Percentiles rank a stretch among this genome's conserved stretches.
phyloP scores from a whole-genome alignment of 129 eudicot genomes.

The Erigeron canadensis region DNA sequence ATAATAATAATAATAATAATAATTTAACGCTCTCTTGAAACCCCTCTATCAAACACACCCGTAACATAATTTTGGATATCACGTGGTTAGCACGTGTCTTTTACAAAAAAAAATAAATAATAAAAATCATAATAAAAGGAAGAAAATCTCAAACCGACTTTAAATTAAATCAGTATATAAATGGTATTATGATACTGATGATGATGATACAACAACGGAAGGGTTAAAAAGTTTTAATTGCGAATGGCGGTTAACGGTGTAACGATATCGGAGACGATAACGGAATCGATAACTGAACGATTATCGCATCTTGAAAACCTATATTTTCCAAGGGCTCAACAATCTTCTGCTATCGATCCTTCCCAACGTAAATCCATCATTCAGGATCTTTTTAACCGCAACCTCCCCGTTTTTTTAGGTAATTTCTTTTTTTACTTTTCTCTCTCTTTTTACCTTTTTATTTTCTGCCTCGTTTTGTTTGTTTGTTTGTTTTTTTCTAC shows the following conservation, averaged over 20 bases:
- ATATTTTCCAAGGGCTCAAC: slow-evolving; percentile 81
- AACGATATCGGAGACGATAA: not conserved
- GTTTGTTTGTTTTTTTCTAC: not conserved
- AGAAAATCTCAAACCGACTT: too few species aligned
- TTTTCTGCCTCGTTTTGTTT: not conserved
- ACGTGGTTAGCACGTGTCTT: not conserved
- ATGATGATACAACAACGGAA: too few species aligned
- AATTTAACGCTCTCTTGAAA: too few species aligned
- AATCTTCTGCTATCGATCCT: slow-evolving; percentile 59
- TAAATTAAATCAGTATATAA: too few species aligned
- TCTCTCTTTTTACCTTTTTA: not conserved
- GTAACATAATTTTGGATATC: not conserved
- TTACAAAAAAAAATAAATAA: too few species aligned
- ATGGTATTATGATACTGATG: too few species aligned
- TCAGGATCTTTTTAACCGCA: slow-evolving; percentile 71
- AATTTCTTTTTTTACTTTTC: not conserved
- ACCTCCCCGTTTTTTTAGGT: slow-evolving; percentile 91
- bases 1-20: too few species aligned
- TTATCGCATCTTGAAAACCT: slow-evolving; percentile 66
- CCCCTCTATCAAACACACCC: too few species aligned
- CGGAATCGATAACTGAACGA: slow-evolving; percentile 64
- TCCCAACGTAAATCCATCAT: slow-evolving; percentile 80
- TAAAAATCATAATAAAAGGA: too few species aligned
- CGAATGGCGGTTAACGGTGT: slow-evolving; percentile 17
- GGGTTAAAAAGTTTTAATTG: not conserved